Base-by-base conservation (phyloP, 2,329 filamentous ascomycete species). In the Tolypocladium ovalisporum region DNA sequence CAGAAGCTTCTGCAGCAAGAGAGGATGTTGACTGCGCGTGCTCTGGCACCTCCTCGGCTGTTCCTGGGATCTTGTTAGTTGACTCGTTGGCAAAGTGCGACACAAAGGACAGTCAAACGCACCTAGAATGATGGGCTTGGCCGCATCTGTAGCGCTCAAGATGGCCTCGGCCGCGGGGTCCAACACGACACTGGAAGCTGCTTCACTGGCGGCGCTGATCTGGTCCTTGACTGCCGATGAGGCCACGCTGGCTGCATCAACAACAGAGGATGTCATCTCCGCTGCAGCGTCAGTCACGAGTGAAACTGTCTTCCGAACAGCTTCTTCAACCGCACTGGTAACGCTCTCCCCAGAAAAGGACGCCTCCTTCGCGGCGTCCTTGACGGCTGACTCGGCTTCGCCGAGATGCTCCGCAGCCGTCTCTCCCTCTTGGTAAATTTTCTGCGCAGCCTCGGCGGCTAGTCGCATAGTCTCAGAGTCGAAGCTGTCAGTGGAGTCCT, bases 401-500 rank as follows among this genome's bases (percentile, higher is more conserved):
- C 68, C 57, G 3, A 44, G 57, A 44, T 57, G 53, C 54, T 62
- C 63, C 6, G 65, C 65, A 59, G 60, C 54, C 6, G 54, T 47
- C 47, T 36, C 22, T 34, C 27, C 54, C 29, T 39, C 67, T 63
- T 56, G 65, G 64, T n/a, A 67, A 65, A 35, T 32, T 40, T 52
- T 62, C 71, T 42, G 42, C 27, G 42, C 44, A 19, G 15, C 44
- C 15, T 47, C 52, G 3, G 78, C 83, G 44, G 82, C 80, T 12
- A 79, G 74, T 54, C 84, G 81, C 65, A 88, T 81, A 19, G 75
- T 75, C 54, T 86, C 85, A 52, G 82, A 84, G 53, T 87, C 85
- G 66, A 96, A 97, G 68, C 96, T 85, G 55, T 94, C 85, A 15
- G 83, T 86, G 2, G 80, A 75, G 68, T 97, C 93, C 39, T 79